Base-by-base conservation (phyloP, 2,329 filamentous ascomycete species). In the Trichoderma atrobrunneum region DNA sequence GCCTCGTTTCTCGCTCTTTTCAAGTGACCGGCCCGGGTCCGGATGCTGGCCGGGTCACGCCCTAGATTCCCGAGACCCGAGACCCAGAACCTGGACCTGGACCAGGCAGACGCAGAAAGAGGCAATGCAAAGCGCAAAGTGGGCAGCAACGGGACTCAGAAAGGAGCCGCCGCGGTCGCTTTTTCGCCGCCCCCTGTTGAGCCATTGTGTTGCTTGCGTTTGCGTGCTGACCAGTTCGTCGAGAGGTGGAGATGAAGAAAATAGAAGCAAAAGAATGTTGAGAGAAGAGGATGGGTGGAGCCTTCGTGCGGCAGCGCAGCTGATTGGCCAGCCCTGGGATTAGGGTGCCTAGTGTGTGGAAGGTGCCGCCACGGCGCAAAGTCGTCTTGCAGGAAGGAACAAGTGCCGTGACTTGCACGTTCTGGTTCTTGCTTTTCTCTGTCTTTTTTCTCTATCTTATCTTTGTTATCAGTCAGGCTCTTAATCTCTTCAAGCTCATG, bases 291-390 rank as follows among this genome's bases (percentile, higher is more conserved):
- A 26, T 59, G 57, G 14, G 67, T 39, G 51, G 51, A 24, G 12
- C 10, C 14, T 26, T 4, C 18, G 39, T 43, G 36, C 66, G 66
- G 56, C n/a, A 61, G 26, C 24, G 5, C 2, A 60, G 67, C 30
- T 70, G 28, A 70, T 70, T 70, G 39, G 67, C 36, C 57, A 70
- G 56, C 67, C 39, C 57, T 62, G 67, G 39, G 16, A n/a, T n/a
- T n/a, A n/a, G n/a, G n/a, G n/a, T 36, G 34, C 16, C 34, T 51
- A 60, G 28, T 65, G 43, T 34, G 62, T 66, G 64, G 51, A 67
- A 67, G 64, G 51, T 67, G 64, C 63, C 48, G 63, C 62, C 64
- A 56, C 51, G 30, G 54, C 12, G 24, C 59, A 62, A n/a, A 43
- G n/a, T 24, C 7, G 30, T 51, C 21, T 30, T 39, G 64, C 64